These are phyloP conservation scores for Pleurotus citrinopileatus DNA, from an alignment of 768 basidiomycete species.

Conservation along the genomic window DNA sequence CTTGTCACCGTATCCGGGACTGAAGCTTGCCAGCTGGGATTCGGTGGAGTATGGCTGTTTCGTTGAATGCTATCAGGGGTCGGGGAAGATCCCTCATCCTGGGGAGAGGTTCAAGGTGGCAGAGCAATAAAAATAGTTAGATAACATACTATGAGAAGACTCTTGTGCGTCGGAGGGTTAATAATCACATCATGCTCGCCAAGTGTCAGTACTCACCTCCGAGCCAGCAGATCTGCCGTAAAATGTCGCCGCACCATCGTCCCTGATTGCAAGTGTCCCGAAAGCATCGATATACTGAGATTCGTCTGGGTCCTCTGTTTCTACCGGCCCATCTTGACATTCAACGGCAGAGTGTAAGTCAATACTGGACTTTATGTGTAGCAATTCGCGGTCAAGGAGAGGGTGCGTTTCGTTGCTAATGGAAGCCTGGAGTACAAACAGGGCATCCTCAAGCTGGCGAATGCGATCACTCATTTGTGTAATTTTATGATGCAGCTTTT, in stretches of 20 bases:
- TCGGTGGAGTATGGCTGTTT: neutral
- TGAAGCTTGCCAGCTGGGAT: constrained; percentile 7
- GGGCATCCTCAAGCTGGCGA: constrained; percentile 67
- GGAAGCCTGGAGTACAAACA: constrained; percentile 50
- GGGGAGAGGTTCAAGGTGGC: constrained; percentile 5
- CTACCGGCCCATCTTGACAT: constrained; percentile 25
- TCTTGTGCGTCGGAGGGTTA: constrained; percentile 28
- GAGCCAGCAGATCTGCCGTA: constrained; percentile 71
- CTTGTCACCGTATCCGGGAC: constrained; percentile 12
- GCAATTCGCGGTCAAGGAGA: constrained; percentile 54
- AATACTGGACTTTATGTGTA: constrained; percentile 67
- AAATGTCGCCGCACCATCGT: constrained; percentile 69
- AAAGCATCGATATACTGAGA: constrained; percentile 65
- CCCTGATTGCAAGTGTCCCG: constrained; percentile 65
- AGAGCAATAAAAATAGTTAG: neutral
- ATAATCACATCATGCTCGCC: neutral
- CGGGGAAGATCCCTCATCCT: constrained; percentile 32
- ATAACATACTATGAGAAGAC: constrained; percentile 47
- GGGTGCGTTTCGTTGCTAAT: constrained; percentile 54
- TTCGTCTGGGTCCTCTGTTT: constrained; percentile 32
- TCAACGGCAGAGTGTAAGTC: constrained; percentile 61
- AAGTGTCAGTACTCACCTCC: constrained; percentile 45
- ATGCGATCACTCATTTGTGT: constrained; percentile 68
- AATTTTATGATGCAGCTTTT: constrained; percentile 67
- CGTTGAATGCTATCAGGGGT: neutral